A percentile compares a stretch with the other conserved stretches of the same genome.
These are phyloP conservation scores for Blastobotrys peoriensis DNA, from an alignment of 805 yeast species.

Conservation along the genomic window DNA sequence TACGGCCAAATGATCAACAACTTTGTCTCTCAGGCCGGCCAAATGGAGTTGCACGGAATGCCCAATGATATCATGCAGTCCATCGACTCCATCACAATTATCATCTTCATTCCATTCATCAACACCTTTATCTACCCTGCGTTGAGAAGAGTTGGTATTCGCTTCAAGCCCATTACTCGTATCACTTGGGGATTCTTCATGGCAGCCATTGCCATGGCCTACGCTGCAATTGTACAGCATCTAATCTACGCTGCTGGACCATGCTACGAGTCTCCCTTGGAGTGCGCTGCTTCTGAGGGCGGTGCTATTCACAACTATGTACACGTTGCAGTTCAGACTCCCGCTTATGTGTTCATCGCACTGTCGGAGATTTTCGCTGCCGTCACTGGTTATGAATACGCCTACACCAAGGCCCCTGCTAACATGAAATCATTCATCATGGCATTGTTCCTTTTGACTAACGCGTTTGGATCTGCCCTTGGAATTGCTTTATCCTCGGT, in stretches of 20 bases:
- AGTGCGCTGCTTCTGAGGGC: slow-evolving; percentile 42
- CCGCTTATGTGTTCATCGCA: slow-evolving; percentile 68
- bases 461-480: slow-evolving; percentile 71
- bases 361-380: slow-evolving; percentile 74
- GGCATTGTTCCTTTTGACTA: slow-evolving; percentile 58
- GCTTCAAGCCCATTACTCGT: slow-evolving; percentile 65
- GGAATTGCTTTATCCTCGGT: slow-evolving; percentile 69
- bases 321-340: slow-evolving; percentile 67
- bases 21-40: slow-evolving; percentile 68
- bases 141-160: slow-evolving; percentile 43
- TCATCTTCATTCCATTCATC: slow-evolving; percentile 69
- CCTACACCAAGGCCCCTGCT: slow-evolving; percentile 75
- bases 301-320: slow-evolving; percentile 42
- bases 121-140: slow-evolving; percentile 54
- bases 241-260: slow-evolving; percentile 66
- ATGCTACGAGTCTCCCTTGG: slow-evolving; percentile 57
- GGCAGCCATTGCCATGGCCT: slow-evolving; percentile 60
- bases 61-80: slow-evolving; percentile 78
- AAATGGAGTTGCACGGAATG: slow-evolving; percentile 67
- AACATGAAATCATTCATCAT: slow-evolving; percentile 60
- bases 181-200: slow-evolving; percentile 65
- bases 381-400: slow-evolving; percentile 77
- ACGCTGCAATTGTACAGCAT: slow-evolving; percentile 71
- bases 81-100: slow-evolving; percentile 68
- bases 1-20: slow-evolving; percentile 69